These are phyloP conservation scores for Piper longum DNA, from an alignment of 164 flowering plant species.

Conservation along the genomic window DNA sequence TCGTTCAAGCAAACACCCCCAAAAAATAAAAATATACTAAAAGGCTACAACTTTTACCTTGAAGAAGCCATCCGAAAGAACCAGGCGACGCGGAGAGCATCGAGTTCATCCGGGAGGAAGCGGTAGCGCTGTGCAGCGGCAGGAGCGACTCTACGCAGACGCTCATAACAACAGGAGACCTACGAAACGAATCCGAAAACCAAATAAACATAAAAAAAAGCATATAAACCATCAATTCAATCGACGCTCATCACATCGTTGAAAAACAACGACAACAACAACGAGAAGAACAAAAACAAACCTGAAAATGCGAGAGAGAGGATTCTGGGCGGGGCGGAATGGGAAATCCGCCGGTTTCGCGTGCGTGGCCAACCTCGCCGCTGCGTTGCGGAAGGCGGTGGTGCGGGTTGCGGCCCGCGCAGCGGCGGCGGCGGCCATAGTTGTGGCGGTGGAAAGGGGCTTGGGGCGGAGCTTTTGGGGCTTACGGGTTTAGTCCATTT, in stretches of 20 bases:
- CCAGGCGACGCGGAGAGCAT: constrained; percentile 66
- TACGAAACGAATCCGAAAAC: constrained; percentile 6
- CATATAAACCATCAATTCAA: background rate
- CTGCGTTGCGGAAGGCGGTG: constrained; percentile 24
- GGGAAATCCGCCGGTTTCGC: constrained; percentile 32
- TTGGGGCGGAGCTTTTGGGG: background rate
- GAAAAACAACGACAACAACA: background rate
- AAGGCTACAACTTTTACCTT: constrained; percentile 28
- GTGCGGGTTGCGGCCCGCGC: constrained; percentile 40
- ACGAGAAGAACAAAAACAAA: background rate
- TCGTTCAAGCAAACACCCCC: background rate
- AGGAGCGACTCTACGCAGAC: constrained; percentile 51
- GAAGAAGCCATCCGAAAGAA: constrained; percentile 48
- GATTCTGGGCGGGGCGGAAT: constrained; percentile 15
- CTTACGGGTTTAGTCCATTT: background rate
- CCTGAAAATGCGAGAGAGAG: constrained; percentile 32
- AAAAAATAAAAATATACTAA: background rate
- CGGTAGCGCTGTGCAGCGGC: constrained; percentile 79
- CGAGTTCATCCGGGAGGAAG: constrained; percentile 71
- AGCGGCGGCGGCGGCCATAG: constrained; percentile 17
- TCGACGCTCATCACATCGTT: too few species aligned
- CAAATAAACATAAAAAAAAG: background rate
- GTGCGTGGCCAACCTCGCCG: constrained; percentile 18
- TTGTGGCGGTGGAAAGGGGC: background rate
- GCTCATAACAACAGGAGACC: constrained; percentile 77